Evolutionary conservation across 805 yeast genomes (phyloP), one percentile per base, ranked within the genome.

Genomic region (Maudiozyma serrabonitensis): DNA sequence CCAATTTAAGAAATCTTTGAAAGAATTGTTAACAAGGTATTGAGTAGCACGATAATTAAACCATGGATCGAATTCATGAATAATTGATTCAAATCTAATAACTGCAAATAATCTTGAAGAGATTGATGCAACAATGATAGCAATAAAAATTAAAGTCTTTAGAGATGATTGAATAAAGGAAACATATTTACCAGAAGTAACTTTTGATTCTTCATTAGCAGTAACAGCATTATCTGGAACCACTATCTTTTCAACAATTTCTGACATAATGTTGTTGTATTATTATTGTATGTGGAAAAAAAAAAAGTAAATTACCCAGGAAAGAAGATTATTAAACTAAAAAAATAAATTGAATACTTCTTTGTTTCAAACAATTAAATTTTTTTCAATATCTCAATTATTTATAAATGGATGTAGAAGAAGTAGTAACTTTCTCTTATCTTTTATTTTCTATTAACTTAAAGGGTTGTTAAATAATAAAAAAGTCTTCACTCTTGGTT

Each of bases 31-130:
- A 31, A 88, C 95, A 56, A 93, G 76, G 67, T 87, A 88, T 67
- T 86, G 85, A n/a, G 99, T 87, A 42, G 99, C 99, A 56, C 99
- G 75, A 73, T 79, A 93, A 69, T 93, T 93, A 78, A 87, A 87
- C 95, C 96, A 88, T 26, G 95, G 95, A 68, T 87, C 95, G 69
- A 93, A 93, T 68, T 93, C 99, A 71, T 93, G 99, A 69, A 93
- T 93, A 63, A 93, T 95, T 47, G 90, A 81, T 70, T 93, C 99
- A 64, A 89, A 93, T 55, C 97, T 78, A 52, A 95, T 86, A 54
- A 93, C 98, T n/a, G 97, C 87, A 68, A 93, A 93, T 62, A 93
- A 75, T 62, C 99, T 81, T 53, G 95, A 83, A 46, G 95, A 82
- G 46, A 93, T 77, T 25, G 97, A 95, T 2, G 98, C 98, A 32